Percentiles rank a stretch among this genome's conserved stretches.
These are phyloP conservation scores for Suhomyces sp. DNA, from an alignment of 805 yeast genomes.

Conservation along the genomic window DNA sequence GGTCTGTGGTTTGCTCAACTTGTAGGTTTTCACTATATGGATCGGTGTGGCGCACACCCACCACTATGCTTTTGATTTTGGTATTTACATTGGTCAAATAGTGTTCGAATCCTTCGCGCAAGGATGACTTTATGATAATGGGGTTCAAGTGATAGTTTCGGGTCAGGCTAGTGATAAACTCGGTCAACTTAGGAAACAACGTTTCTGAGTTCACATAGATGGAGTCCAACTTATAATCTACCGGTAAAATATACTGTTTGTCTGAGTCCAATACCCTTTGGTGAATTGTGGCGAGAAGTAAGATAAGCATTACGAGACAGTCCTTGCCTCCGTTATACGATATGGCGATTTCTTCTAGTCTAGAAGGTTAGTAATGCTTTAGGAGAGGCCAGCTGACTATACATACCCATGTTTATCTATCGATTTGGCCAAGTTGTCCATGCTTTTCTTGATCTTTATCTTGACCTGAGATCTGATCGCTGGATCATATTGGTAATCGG, in stretches of 20 bases:
- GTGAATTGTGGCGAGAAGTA: conserved; percentile 59
- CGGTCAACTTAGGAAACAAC: conserved; percentile 67
- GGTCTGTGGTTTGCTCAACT: conserved; percentile 73
- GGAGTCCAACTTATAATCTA: conserved; percentile 44
- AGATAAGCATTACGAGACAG: conserved; percentile 81
- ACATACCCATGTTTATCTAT: conserved; percentile 34
- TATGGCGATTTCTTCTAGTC: conserved; percentile 59
- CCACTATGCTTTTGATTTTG: conserved; percentile 66
- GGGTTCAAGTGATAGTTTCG: conserved; percentile 53
- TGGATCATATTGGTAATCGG: conserved; percentile 19
- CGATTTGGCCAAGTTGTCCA: conserved; percentile 26
- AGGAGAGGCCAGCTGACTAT: not conserved
- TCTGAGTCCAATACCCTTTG: conserved; percentile 16
- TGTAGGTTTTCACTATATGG: conserved; percentile 68
- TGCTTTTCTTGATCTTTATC: conserved; percentile 24
- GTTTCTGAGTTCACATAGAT: conserved; percentile 75
- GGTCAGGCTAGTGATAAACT: conserved; percentile 59
- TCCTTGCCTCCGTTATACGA: conserved; percentile 97
- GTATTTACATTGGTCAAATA: conserved; percentile 53
- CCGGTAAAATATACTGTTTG: conserved; percentile 17
- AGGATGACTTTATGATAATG: conserved; percentile 40
- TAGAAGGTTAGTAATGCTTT: conserved; percentile 16
- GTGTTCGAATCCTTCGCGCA: conserved; percentile 67
- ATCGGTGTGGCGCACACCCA: conserved; percentile 86
- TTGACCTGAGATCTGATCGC: conserved; percentile 24